phyloP scores from a whole-genome alignment of 148 eudicot genomes.

The Vaccinium vitisidaea region DNA sequence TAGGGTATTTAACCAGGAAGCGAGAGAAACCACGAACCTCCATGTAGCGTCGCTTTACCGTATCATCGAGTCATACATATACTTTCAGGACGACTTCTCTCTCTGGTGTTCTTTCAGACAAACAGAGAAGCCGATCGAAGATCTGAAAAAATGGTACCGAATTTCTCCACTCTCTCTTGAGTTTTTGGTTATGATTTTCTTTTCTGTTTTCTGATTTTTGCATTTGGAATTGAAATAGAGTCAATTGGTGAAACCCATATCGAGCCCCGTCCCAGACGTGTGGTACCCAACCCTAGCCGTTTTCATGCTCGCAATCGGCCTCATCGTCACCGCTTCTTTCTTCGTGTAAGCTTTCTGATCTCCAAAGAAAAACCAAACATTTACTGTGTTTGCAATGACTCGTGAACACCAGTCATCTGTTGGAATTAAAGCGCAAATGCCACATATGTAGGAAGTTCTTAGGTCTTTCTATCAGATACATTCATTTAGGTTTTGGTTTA shows the following conservation, averaged over 20 bases:
- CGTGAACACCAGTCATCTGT: neutral
- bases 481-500: neutral
- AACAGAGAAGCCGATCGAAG: slow-evolving; percentile 8
- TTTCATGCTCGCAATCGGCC: slow-evolving; percentile 70
- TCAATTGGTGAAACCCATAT: slow-evolving; percentile 59
- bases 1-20: too few species aligned
- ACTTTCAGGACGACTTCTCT: too few species aligned
- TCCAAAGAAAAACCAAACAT: too few species aligned
- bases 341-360: slow-evolving; percentile 62
- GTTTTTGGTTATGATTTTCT: too few species aligned
- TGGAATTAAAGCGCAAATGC: neutral
- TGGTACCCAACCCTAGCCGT: slow-evolving; percentile 76
- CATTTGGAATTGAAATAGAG: slow-evolving; percentile 32
- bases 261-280: slow-evolving; percentile 70
- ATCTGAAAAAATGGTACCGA: slow-evolving; percentile 22
- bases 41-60: neutral
- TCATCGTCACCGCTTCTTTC: slow-evolving; percentile 77
- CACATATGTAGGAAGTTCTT: neutral
- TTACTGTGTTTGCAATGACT: neutral
- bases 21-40: neutral
- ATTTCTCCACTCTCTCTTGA: neutral
- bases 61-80: neutral
- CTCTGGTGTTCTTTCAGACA: neutral
- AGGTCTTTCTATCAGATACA: neutral
- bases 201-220: neutral